Evolutionary conservation across 208 protist genomes (phyloP).

Genomic region (Vickermania ingenoplastis): DNA sequence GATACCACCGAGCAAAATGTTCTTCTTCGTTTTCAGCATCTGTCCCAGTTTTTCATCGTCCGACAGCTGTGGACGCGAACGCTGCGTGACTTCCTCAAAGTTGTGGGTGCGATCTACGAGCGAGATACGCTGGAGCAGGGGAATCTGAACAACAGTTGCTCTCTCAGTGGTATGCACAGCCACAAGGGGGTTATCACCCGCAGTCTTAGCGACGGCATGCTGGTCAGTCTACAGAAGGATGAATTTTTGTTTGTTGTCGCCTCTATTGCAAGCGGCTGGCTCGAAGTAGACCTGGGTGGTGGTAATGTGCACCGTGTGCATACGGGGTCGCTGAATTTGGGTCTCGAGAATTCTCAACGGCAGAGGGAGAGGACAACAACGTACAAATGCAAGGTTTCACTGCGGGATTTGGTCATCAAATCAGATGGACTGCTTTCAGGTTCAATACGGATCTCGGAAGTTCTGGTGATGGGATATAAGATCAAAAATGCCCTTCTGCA

Average conservation of each 20-base stretch:
- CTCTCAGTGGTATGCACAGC: not conserved
- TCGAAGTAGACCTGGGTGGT: constrained; percentile 57
- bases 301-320: constrained; percentile 65
- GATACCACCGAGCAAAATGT: constrained; percentile 51
- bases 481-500: constrained; percentile 37
- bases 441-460: constrained; percentile 30
- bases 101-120: constrained; percentile 23
- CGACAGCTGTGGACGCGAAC: constrained; percentile 47
- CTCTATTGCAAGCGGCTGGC: constrained; percentile 29
- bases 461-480: constrained; percentile 40
- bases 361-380: constrained; percentile 1
- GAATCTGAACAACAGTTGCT: not conserved
- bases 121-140: constrained; percentile 3
- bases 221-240: constrained; percentile 1
- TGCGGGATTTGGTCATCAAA: constrained; percentile 33
- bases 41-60: constrained; percentile 62
- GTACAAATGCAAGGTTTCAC: constrained; percentile 17
- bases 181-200: not conserved
- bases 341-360: constrained; percentile 14
- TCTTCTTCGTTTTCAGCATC: constrained; percentile 51
- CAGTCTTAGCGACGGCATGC: not conserved
- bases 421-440: constrained; percentile 78
- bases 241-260: constrained; percentile 19
- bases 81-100: constrained; percentile 18
- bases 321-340: constrained; percentile 23